phyloP scores from a whole-genome alignment of 1,284 basidiomycete species.

The Cryptococcus sp. region DNA sequence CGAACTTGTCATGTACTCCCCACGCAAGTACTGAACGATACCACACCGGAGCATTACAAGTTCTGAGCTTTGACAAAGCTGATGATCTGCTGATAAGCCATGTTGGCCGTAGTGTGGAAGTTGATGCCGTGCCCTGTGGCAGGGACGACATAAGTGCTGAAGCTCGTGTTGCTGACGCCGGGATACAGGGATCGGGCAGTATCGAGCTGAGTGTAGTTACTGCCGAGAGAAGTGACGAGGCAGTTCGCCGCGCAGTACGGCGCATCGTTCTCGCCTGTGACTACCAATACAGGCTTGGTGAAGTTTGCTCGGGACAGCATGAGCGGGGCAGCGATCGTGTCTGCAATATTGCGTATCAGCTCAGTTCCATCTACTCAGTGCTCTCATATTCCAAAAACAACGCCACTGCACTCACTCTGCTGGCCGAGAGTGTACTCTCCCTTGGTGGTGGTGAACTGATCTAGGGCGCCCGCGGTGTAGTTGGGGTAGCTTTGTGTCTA shows the following conservation, averaged over 20 bases:
- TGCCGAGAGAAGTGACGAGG: constrained; percentile 25
- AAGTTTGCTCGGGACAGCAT: constrained; percentile 28
- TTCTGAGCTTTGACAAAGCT: constrained; percentile 14
- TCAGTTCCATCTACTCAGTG: too few species aligned
- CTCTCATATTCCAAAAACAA: neutral
- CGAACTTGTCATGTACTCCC: too few species aligned
- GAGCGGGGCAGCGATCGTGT: constrained; percentile 11
- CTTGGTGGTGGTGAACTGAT: constrained; percentile 39
- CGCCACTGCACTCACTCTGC: constrained; percentile 5
- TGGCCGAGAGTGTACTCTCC: constrained; percentile 38
- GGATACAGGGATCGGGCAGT: constrained; percentile 32
- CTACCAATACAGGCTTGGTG: constrained; percentile 47
- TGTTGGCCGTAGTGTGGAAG: constrained; percentile 24
- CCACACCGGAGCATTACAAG: neutral
- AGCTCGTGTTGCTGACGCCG: constrained; percentile 20
- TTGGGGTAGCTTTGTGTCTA: constrained; percentile 38
- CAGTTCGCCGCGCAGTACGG: constrained; percentile 43
- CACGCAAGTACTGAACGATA: too few species aligned
- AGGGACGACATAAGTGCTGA: constrained; percentile 26
- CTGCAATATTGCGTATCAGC: constrained; percentile 6
- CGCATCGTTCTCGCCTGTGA: constrained; percentile 50
- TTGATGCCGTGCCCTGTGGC: constrained; percentile 42
- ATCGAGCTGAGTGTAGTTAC: constrained; percentile 26
- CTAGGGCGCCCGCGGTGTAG: constrained; percentile 38
- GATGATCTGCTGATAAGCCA: constrained; percentile 26